phyloP scores from a whole-genome alignment of 2,329 filamentous ascomycete species.

The Xylaria digitata region DNA sequence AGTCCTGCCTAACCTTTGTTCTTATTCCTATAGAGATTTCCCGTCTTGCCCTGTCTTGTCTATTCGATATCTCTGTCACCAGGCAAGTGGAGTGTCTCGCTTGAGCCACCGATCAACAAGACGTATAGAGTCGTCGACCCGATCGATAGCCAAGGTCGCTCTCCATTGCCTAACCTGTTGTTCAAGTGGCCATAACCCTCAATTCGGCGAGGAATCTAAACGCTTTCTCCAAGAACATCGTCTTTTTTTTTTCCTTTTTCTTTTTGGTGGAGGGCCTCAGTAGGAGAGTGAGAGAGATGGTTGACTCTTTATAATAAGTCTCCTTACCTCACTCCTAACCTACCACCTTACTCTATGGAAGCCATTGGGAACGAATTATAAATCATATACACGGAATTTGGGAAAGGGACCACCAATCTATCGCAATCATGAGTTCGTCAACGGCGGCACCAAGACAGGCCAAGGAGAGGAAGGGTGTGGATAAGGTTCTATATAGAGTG shows the following conservation, averaged over 20 bases:
- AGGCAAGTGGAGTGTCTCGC: conserved; percentile 6
- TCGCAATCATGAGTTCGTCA: conserved; percentile 44
- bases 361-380: conserved; percentile 17
- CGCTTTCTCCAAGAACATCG: background rate
- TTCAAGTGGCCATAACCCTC: background rate
- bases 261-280: background rate
- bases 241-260: background rate
- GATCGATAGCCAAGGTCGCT: background rate
- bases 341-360: conserved; percentile 9
- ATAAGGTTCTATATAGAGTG: conserved; percentile 60
- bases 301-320: conserved; percentile 28
- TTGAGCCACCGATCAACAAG: conserved; percentile 1
- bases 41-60: background rate
- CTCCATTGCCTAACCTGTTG: background rate
- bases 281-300: conserved; percentile 25
- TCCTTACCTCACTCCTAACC: background rate
- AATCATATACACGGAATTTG: conserved; percentile 1
- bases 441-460: conserved; percentile 45
- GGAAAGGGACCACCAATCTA: conserved; percentile 8
- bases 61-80: conserved; percentile 9
- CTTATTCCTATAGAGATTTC: background rate
- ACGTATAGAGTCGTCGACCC: background rate
- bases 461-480: conserved; percentile 59
- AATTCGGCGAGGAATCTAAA: background rate
- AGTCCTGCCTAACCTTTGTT: background rate